Conservation (phyloP, 139 green algal species). For the Haematococcus lacustris region DNA sequence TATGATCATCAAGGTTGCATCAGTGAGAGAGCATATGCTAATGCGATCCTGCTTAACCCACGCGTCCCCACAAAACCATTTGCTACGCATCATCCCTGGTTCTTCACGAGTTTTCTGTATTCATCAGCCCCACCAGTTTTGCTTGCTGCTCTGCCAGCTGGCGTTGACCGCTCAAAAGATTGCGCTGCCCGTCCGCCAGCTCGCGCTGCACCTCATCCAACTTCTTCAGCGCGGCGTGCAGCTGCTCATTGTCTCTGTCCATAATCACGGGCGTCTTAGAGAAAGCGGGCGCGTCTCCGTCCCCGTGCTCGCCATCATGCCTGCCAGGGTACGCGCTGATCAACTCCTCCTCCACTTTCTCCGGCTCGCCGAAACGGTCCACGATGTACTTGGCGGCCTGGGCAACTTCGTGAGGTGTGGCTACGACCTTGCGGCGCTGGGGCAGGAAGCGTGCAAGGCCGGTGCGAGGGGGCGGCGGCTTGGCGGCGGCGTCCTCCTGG, state of each 20-base stretch:
- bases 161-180: slow-evolving; percentile 62
- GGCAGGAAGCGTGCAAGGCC: slow-evolving; percentile 8
- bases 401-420: slow-evolving; percentile 21
- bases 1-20: too few species aligned
- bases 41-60: slow-evolving; percentile 55
- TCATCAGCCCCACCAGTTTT: slow-evolving; percentile 49
- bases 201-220: slow-evolving; percentile 64
- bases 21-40: too few species aligned
- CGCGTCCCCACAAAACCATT: slow-evolving; percentile 55
- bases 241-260: slow-evolving; percentile 52
- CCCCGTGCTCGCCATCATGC: too few species aligned
- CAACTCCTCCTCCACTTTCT: slow-evolving; percentile 19
- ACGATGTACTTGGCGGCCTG: slow-evolving; percentile 42
- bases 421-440: slow-evolving; percentile 8
- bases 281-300: too few species aligned
- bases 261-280: too few species aligned
- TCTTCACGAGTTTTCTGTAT: too few species aligned
- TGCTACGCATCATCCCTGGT: too few species aligned
- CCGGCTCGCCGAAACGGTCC: slow-evolving; percentile 40
- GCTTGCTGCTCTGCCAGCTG: slow-evolving; percentile 66
- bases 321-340: too few species aligned
- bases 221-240: slow-evolving; percentile 52
- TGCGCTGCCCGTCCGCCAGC: slow-evolving; percentile 58
- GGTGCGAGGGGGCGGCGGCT: not conserved
- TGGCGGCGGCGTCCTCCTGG: slow-evolving; percentile 2